A percentile compares a stretch with the other conserved stretches of the same genome.
phyloP scores from a whole-genome alignment of 1,284 basidiomycete genomes.

The Leccinum pallidistipes region DNA sequence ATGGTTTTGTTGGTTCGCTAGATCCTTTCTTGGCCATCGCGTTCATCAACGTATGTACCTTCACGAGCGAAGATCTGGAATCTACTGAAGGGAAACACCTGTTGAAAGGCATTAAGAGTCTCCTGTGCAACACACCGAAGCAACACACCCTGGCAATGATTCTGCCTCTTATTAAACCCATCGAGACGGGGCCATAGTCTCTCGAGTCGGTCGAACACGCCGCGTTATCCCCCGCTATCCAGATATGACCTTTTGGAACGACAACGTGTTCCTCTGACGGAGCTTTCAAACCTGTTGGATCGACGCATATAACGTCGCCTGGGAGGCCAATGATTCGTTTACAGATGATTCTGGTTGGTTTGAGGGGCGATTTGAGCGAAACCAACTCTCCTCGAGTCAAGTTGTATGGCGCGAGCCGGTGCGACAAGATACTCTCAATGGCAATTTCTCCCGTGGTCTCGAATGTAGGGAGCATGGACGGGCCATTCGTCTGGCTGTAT shows the following conservation, averaged over 20 bases:
- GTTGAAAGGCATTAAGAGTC: slow-evolving; percentile 2
- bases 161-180: slow-evolving; percentile 78
- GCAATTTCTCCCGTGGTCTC: slow-evolving; percentile 58
- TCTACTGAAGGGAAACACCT: slow-evolving; percentile 56
- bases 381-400: slow-evolving; percentile 81
- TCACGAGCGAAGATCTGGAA: slow-evolving; percentile 51
- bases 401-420: slow-evolving; percentile 51
- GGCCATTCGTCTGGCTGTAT: slow-evolving; percentile 54
- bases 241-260: slow-evolving; percentile 85
- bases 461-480: slow-evolving; percentile 90
- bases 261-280: slow-evolving; percentile 69
- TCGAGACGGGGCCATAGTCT: slow-evolving; percentile 88
- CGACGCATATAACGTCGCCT: slow-evolving; percentile 88
- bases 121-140: slow-evolving; percentile 1
- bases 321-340: slow-evolving; percentile 91
- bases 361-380: slow-evolving; percentile 72
- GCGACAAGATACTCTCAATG: slow-evolving; percentile 61
- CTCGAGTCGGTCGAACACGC: slow-evolving; percentile 85
- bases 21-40: slow-evolving; percentile 2
- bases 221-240: slow-evolving; percentile 92
- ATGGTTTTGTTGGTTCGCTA: slow-evolving; percentile 3
- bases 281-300: slow-evolving; percentile 68
- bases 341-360: slow-evolving; percentile 74
- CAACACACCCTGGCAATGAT: slow-evolving; percentile 71
- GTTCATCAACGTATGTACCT: slow-evolving; percentile 46